These are phyloP conservation scores for Tricholoma hemisulphureum DNA, from an alignment of 768 basidiomycete species.

Conservation along the genomic window DNA sequence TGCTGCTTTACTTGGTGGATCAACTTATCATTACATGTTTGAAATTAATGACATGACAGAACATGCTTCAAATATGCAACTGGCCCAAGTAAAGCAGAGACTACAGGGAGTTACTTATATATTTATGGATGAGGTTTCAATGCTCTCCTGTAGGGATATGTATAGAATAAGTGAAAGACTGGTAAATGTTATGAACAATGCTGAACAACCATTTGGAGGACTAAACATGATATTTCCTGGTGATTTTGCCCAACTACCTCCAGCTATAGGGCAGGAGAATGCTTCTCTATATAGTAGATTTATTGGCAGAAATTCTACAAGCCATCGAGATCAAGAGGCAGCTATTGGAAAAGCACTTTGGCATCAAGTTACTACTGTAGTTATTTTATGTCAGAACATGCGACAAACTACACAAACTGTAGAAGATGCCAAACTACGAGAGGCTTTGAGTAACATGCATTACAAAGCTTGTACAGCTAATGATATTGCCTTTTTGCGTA, in stretches of 20 bases:
- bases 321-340: constrained; percentile 14
- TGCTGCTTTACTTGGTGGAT: no score
- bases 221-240: constrained; percentile 43
- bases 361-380: constrained; percentile 32
- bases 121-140: no score
- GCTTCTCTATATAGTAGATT: constrained; percentile 21
- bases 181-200: constrained; percentile 10
- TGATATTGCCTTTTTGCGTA: constrained; percentile 30
- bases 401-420: constrained; percentile 20
- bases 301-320: constrained; percentile 3
- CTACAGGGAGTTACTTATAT: no score
- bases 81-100: no score
- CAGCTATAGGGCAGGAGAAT: constrained; percentile 28
- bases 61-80: no score
- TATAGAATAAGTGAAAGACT: constrained; percentile 26
- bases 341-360: no score
- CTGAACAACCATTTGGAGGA: constrained; percentile 30
- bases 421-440: constrained; percentile 27
- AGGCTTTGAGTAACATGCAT: constrained; percentile 28
- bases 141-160: constrained; percentile 32
- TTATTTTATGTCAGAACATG: constrained; percentile 37
- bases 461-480: constrained; percentile 31
- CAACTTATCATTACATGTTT: no score
- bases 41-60: no score
- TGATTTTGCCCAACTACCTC: no score